phyloP scores from a whole-genome alignment of 257 asterid genomes.

The Jaltomata sinuosa region DNA sequence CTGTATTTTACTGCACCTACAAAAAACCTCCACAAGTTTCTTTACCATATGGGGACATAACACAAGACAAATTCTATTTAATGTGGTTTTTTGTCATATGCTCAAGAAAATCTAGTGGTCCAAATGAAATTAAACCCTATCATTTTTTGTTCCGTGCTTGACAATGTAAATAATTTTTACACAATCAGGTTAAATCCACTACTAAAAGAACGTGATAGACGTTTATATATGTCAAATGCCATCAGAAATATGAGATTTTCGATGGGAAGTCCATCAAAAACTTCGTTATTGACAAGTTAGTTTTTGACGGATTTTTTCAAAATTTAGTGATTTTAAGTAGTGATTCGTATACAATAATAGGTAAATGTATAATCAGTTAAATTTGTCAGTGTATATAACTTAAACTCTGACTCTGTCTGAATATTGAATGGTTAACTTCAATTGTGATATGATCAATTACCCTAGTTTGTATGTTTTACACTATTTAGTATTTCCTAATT shows the following conservation, averaged over 20 bases:
- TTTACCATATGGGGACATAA: not conserved
- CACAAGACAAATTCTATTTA: not conserved
- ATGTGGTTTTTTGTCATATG: not conserved
- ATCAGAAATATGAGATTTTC: not conserved
- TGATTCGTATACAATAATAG: not conserved
- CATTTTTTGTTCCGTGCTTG: not conserved
- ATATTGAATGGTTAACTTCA: not conserved
- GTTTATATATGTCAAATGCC: not conserved
- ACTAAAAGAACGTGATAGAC: not conserved
- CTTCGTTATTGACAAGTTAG: not conserved
- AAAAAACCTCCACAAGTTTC: not conserved
- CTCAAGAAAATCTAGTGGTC: not conserved
- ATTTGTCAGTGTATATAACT: not conserved
- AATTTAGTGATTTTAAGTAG: not conserved
- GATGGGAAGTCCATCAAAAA: not conserved
- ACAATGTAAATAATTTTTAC: not conserved
- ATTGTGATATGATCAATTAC: not conserved
- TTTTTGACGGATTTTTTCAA: rapidly evolving
- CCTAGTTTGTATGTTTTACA: not conserved
- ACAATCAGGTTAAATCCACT: not conserved
- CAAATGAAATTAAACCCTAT: not conserved
- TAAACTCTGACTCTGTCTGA: not conserved
- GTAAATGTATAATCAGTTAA: not conserved
- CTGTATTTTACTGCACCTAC: not conserved
- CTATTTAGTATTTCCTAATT: not conserved